Evolutionary conservation across 1,284 basidiomycete genomes (phyloP), one percentile per base, ranked within the genome.

Genomic region (Meira miltonrushii): DNA sequence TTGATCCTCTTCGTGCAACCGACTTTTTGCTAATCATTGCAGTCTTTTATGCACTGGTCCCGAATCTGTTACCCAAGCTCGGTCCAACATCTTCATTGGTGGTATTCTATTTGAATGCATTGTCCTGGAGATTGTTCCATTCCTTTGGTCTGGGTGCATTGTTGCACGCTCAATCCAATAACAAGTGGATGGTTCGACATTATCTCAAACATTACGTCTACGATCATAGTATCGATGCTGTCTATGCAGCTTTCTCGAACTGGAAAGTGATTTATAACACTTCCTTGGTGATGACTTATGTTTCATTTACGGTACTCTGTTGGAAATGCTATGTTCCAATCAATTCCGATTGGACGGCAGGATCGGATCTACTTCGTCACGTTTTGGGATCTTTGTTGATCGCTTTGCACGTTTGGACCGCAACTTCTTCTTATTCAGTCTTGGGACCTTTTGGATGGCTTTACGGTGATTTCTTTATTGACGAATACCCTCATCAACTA

Each of bases 261-360:
- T 98, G 93, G 92, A 97, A 97, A 80, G 83, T 84, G 21, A 83
- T 90, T 39, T 97, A 94, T 79, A 97, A 97, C 79, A 81, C 92
- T 77, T 91, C 88, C 75, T 83, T 94, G 81, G 88, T 88, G 75
- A 95, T 97, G 91, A 93, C 88, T 8, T 96, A 96, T 79, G 41
- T 65, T 19, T 70, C 69, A n/a, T 76, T 71, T 43, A 55, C 55
- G 11, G 62, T 62, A 6, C 66, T 76, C 1, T 67, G 68, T 23
- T 67, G 55, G 58, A 65, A 67, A 50, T 74, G 73, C 62, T 76
- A 76, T 55, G 65, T 60, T 10, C 68, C 73, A 13, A 57, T 71
- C 46, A 67, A 62, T 1, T 59, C 60, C 1, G 69, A 90, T 59
- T 96, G 92, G 92, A 87, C 87, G 0, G 87, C 90, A 23, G 91